These are phyloP conservation scores for Solanum hybrid DNA, from an alignment of 305 asterid genomes.

Conservation along the genomic window DNA sequence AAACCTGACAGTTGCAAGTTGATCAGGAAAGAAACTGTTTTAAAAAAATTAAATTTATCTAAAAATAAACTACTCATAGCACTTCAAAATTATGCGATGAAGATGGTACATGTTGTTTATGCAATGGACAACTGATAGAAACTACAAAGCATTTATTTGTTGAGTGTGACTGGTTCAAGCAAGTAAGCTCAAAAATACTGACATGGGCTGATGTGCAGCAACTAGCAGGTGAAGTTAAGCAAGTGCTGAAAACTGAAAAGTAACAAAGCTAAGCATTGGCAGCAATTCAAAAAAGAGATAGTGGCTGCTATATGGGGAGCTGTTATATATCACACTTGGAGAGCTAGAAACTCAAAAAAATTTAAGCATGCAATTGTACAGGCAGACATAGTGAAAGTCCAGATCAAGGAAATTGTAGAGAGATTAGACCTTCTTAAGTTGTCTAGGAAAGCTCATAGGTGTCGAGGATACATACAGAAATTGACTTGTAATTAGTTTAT, in stretches of 20 bases:
- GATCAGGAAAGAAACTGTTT: background rate
- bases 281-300: background rate
- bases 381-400: too few species aligned
- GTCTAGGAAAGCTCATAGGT: background rate
- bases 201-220: too few species aligned
- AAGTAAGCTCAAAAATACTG: too few species aligned
- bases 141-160: too few species aligned
- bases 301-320: background rate
- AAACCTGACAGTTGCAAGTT: background rate
- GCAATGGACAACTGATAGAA: too few species aligned
- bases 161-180: too few species aligned
- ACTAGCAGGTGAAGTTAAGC: too few species aligned
- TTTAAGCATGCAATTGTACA: too few species aligned
- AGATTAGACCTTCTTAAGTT: background rate
- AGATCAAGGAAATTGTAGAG: background rate
- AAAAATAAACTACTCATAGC: background rate
- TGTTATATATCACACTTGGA: background rate
- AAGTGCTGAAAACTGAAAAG: too few species aligned
- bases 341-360: background rate
- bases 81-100: background rate
- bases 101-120: too few species aligned
- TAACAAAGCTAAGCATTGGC: background rate
- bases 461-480: background rate
- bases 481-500: background rate
- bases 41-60: background rate